Evolutionary conservation across 108 stramenopile species (phyloP).

Genomic region (Fragilaria radians): DNA sequence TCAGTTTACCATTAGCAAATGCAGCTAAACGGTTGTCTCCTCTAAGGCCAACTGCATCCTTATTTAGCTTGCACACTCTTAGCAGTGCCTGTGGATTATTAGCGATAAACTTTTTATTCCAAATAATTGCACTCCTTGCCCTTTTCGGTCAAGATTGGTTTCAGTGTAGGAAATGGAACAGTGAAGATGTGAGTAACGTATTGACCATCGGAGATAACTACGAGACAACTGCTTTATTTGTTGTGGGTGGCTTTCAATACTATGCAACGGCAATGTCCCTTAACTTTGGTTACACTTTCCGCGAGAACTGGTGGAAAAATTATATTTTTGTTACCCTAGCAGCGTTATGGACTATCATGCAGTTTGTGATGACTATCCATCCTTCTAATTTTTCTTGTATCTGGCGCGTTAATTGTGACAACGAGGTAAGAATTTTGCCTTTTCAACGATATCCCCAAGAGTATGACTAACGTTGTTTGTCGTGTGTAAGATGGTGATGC

Average conservation of each 20-base stretch:
- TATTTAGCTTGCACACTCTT: conserved; percentile 52
- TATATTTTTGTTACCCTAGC: conserved; percentile 38
- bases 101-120: conserved; percentile 42
- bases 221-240: conserved; percentile 41
- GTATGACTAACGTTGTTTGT: too few relatives aligned
- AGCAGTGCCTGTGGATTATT: conserved; percentile 39
- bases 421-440: conserved; percentile 28
- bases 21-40: conserved; percentile 38
- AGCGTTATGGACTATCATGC: background rate
- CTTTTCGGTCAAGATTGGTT: conserved; percentile 54
- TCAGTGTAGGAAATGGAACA: conserved; percentile 53
- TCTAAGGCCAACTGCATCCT: conserved; percentile 56
- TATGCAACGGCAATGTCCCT: conserved; percentile 45
- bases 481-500: conserved; percentile 22
- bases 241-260: conserved; percentile 56
- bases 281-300: conserved; percentile 47
- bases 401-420: conserved; percentile 53
- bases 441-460: too few relatives aligned
- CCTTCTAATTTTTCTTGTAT: conserved; percentile 41
- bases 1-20: conserved; percentile 40
- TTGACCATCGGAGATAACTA: conserved; percentile 47
- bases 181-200: conserved; percentile 28
- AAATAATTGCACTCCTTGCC: conserved; percentile 27
- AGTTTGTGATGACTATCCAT: conserved; percentile 21
- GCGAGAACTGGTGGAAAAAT: conserved; percentile 34